Conservation (phyloP, 495 filamentous ascomycete species). For the Aspergillus ostianus region DNA sequence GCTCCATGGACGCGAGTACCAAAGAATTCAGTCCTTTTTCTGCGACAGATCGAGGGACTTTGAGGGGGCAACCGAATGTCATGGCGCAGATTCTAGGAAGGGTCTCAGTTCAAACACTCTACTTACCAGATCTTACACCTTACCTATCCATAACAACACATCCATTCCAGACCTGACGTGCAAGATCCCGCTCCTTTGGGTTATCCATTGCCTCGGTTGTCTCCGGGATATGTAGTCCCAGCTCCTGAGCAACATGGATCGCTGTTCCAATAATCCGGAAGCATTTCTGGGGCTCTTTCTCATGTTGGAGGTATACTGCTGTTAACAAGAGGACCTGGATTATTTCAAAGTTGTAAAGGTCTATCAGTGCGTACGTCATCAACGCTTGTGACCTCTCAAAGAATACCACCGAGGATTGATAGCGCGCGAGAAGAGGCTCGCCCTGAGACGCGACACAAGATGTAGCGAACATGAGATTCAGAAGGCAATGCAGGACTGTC, state of each 20-base stretch:
- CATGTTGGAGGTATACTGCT: conserved; percentile 21
- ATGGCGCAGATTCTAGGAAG: neutral
- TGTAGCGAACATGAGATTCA: conserved; percentile 18
- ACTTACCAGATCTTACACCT: neutral
- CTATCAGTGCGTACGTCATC: neutral
- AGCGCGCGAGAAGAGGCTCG: conserved; percentile 10
- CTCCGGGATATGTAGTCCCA: neutral
- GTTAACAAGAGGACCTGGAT: conserved; percentile 26
- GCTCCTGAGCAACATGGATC: neutral
- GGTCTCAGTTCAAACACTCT: neutral
- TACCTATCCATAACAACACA: neutral
- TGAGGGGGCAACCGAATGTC: neutral
- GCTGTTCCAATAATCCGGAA: conserved; percentile 58
- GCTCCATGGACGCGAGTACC: neutral
- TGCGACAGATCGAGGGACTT: neutral
- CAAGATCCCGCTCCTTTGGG: neutral
- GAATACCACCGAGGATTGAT: conserved; percentile 11
- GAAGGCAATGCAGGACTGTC: conserved; percentile 17
- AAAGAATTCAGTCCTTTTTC: neutral
- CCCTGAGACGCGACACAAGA: conserved; percentile 20
- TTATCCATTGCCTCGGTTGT: neutral
- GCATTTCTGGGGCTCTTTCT: conserved; percentile 17
- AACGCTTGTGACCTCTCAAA: neutral
- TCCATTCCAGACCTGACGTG: neutral
- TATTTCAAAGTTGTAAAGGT: neutral